Conservation (phyloP, 129 eudicot genomes). For the Artemisia tridentata region DNA sequence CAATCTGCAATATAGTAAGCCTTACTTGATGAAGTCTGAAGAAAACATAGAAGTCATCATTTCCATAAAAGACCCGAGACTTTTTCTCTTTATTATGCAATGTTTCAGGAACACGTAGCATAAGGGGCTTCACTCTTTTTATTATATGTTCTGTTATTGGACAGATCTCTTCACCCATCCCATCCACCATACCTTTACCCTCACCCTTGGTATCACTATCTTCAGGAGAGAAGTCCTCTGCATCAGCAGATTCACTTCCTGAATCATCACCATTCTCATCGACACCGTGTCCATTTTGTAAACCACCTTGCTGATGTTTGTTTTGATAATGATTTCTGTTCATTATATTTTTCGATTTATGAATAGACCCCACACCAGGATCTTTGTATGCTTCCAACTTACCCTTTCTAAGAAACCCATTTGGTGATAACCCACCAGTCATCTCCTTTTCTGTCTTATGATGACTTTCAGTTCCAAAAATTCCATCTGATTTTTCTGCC, state of each 20-base stretch:
- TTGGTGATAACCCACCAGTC: conserved; percentile 59
- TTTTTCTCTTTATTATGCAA: conserved; percentile 40
- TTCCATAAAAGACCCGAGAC: conserved; percentile 73
- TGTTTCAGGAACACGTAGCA: conserved; percentile 38
- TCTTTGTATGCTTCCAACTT: conserved; percentile 25
- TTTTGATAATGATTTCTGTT: neutral
- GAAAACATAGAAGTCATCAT: conserved; percentile 84
- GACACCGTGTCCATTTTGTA: conserved; percentile 36
- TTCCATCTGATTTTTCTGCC: conserved; percentile 6
- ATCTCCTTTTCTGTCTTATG: conserved; percentile 59
- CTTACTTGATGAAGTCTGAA: conserved; percentile 92
- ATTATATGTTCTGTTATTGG: conserved; percentile 52
- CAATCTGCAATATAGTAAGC: conserved; percentile 4
- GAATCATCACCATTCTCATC: conserved; percentile 55
- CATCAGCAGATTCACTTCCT: conserved; percentile 75
- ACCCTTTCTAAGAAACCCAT: conserved; percentile 46
- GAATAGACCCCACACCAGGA: conserved; percentile 1
- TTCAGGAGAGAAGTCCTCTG: conserved; percentile 64
- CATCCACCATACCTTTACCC: conserved; percentile 83
- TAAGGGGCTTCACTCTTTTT: conserved; percentile 64
- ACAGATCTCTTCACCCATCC: conserved; percentile 25
- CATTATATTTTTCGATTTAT: conserved; percentile 7
- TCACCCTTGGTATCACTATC: conserved; percentile 62
- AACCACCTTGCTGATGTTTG: conserved; percentile 23
- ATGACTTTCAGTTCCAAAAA: conserved; percentile 29